Base-by-base conservation (phyloP, 345 rosid genomes). In the Aquilaria sinensis region DNA sequence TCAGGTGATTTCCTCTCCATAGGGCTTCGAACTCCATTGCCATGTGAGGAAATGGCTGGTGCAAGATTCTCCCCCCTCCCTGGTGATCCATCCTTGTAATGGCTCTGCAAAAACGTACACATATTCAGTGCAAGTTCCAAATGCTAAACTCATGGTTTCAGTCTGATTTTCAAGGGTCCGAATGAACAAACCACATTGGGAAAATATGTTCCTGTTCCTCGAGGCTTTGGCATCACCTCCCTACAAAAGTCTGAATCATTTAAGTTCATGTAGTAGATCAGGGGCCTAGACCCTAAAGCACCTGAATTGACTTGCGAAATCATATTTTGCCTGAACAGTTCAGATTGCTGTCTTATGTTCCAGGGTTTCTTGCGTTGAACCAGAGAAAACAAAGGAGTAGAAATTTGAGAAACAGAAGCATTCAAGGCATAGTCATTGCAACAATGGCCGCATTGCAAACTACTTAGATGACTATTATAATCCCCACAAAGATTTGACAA, bases 121-220 rank as follows among this genome's bases (percentile, higher is more conserved):
- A 23, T 23, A 23, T 23, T 23, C 23, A 23, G 23, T 23, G 66
- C 30, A 70, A 54, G 62, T 59, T 55, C 31, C 51, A 49, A 16
- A 23, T 23, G 52, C 49, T 41, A 59, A 45, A 50, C 34, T 48
- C 53, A 45, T 31, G 34, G 53, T 58, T 49, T 55, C 57, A 56
- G 43, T 48, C 60, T 23, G 23, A 23, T 23, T 23, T 23, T 23
- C 23, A 43, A 69, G 60, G 71, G 69, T 29, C 12, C 31, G 61
- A 55, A 70, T 68, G 57, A 67, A 67, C 6, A 55, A 83, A 86
- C 93, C 85, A 69, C 63, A 67, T 78, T 43, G 48, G 89, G 87
- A 56, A 92, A 81, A 79, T 86, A 92, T 33, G 96, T 92, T 68
- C 96, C 98, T 11, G 90, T 92, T 71, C 96, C 98, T 33, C 92